phyloP scores from a whole-genome alignment of 495 filamentous ascomycete species.

The Astrothelium macrocarpum region DNA sequence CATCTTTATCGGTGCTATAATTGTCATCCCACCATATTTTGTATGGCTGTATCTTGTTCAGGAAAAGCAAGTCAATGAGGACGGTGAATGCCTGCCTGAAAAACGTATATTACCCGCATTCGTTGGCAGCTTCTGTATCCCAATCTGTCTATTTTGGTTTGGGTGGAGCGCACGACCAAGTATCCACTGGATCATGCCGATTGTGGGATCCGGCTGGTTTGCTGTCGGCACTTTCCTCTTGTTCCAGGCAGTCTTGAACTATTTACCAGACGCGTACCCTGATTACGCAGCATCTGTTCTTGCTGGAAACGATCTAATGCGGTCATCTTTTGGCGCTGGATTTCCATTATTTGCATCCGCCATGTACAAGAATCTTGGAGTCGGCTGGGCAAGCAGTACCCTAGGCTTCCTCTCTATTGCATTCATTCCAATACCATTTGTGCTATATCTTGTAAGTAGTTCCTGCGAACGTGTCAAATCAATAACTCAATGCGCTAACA shows the following conservation, averaged over 20 bases:
- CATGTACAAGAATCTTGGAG: constrained; percentile 32
- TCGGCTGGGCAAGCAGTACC: constrained; percentile 25
- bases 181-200: constrained; percentile 46
- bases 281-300: constrained; percentile 39
- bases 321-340: constrained; percentile 39
- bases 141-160: constrained; percentile 42
- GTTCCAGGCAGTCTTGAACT: constrained; percentile 42
- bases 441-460: constrained; percentile 23
- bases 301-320: constrained; percentile 43
- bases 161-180: constrained; percentile 36
- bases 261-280: constrained; percentile 30
- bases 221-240: constrained; percentile 44
- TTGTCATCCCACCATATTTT: constrained; percentile 41
- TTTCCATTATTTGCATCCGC: constrained; percentile 41
- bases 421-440: constrained; percentile 33
- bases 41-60: constrained; percentile 35
- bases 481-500: neutral
- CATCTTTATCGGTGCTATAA: constrained; percentile 36
- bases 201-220: constrained; percentile 46
- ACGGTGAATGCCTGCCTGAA: constrained; percentile 37
- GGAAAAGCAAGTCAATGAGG: constrained; percentile 33
- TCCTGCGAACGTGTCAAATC: neutral
- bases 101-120: constrained; percentile 36
- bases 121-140: constrained; percentile 38
- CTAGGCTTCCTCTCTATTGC: constrained; percentile 28